Percentiles rank a stretch among this genome's conserved stretches.
These are phyloP conservation scores for Sporisorium graminicola DNA, from an alignment of 1,284 basidiomycete genomes.

Conservation along the genomic window DNA sequence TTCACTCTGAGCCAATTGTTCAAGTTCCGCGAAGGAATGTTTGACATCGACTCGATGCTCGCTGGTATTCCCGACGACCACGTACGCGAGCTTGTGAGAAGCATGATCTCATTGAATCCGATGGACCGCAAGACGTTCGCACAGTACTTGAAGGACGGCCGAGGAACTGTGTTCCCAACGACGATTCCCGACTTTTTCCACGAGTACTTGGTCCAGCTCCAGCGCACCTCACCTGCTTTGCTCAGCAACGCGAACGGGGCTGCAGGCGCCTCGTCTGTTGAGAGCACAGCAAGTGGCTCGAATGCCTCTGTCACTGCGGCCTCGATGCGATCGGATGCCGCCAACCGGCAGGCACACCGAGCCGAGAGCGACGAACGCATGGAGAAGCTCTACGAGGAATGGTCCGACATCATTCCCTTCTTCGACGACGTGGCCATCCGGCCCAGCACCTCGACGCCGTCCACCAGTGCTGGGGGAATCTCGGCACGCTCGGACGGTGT, in stretches of 20 bases:
- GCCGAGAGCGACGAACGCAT: conserved; percentile 66
- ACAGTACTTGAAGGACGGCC: conserved; percentile 81
- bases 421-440: conserved; percentile 28
- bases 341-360: conserved; percentile 20
- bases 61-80: conserved; percentile 82
- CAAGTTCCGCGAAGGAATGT: conserved; percentile 90
- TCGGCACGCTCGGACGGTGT: conserved; percentile 25
- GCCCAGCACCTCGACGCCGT: neutral
- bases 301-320: conserved; percentile 40
- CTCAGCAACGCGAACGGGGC: conserved; percentile 6
- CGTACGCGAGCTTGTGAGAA: conserved; percentile 80
- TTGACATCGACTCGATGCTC: conserved; percentile 81
- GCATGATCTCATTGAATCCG: conserved; percentile 90
- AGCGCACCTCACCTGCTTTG: conserved; percentile 72
- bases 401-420: conserved; percentile 53
- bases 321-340: conserved; percentile 35
- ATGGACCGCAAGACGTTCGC: conserved; percentile 84
- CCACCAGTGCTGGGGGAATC: conserved; percentile 7
- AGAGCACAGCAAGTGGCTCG: conserved; percentile 33
- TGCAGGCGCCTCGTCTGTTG: conserved; percentile 17
- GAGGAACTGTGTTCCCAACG: conserved; percentile 83
- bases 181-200: conserved; percentile 94
- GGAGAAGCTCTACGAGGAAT: conserved; percentile 66
- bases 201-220: conserved; percentile 85
- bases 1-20: conserved; percentile 96